A percentile compares a stretch with the other conserved stretches of the same genome.
Conservation (phyloP, 345 rosid genomes). For the Eucalyptus shirleyi region DNA sequence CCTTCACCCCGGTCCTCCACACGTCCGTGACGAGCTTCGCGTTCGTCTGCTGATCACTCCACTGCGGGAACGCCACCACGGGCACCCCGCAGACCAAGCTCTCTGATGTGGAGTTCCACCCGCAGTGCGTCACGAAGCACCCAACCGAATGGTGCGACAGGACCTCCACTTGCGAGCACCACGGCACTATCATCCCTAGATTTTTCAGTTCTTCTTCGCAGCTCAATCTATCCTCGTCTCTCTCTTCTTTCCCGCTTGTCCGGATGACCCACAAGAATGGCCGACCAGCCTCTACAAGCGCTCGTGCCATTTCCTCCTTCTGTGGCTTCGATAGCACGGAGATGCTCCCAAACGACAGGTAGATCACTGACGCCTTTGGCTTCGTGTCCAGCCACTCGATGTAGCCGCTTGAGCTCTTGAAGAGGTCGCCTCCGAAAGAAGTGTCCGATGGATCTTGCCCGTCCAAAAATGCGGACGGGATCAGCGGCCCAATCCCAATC, state of each 20-base stretch:
- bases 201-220: background rate
- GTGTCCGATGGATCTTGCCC: background rate
- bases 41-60: constrained; percentile 15
- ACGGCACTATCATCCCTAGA: constrained; percentile 14
- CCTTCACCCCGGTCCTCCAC: constrained; percentile 15
- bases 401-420: constrained; percentile 4
- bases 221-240: background rate
- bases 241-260: background rate
- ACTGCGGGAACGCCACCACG: constrained; percentile 13
- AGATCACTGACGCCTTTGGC: constrained; percentile 8
- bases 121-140: constrained; percentile 29
- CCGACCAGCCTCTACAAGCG: background rate
- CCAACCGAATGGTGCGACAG: constrained; percentile 15
- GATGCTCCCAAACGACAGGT: constrained; percentile 27
- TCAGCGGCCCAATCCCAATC: constrained; percentile 37
- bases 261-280: constrained; percentile 25
- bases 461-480: constrained; percentile 15
- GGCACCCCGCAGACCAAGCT: constrained; percentile 21
- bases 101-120: constrained; percentile 26
- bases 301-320: constrained; percentile 5
- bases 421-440: constrained; percentile 16
- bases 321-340: background rate
- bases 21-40: constrained; percentile 17
- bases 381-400: constrained; percentile 29
- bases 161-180: constrained; percentile 31